These are phyloP conservation scores for Passalora sequoiae DNA, from an alignment of 2,329 filamentous ascomycete species.

Conservation along the genomic window DNA sequence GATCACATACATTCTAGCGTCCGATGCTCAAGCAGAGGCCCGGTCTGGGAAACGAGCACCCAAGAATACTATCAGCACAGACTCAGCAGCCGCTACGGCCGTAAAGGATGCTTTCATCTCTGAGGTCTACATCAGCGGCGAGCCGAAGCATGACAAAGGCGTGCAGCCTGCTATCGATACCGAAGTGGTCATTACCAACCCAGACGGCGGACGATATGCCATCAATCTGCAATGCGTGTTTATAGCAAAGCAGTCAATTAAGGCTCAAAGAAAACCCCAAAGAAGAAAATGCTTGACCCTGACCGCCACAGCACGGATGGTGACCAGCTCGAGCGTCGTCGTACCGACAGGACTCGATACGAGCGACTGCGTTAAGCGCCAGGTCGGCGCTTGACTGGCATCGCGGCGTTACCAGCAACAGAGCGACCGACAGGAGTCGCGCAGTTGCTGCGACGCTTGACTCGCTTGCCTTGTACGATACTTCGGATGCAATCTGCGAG, in stretches of 20 bases:
- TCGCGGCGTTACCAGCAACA: neutral
- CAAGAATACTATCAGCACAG: slow-evolving; percentile 13
- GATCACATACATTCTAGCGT: too few species aligned
- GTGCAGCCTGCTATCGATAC: slow-evolving; percentile 17
- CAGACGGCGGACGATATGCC: slow-evolving; percentile 19
- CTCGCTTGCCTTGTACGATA: neutral
- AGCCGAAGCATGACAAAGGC: slow-evolving; percentile 11
- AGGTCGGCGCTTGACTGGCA: neutral
- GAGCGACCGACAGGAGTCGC: neutral
- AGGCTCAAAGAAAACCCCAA: slow-evolving; percentile 1
- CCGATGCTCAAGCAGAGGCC: too few species aligned
- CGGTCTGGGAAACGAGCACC: slow-evolving; percentile 13
- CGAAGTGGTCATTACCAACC: slow-evolving; percentile 28
- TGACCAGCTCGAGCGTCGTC: too few species aligned
- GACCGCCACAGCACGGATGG: too few species aligned
- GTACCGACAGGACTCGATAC: neutral
- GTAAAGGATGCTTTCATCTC: slow-evolving; percentile 15
- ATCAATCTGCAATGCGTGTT: slow-evolving; percentile 29
- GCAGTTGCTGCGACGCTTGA: neutral
- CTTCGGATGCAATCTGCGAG: neutral
- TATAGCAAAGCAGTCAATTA: slow-evolving; percentile 24
- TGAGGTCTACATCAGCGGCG: slow-evolving; percentile 27
- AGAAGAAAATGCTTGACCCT: too few species aligned
- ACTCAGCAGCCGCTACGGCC: slow-evolving; percentile 8
- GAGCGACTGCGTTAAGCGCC: neutral